Base-by-base conservation (phyloP, 1,284 basidiomycete species). In the Phellopilus nigrolimitatus region DNA sequence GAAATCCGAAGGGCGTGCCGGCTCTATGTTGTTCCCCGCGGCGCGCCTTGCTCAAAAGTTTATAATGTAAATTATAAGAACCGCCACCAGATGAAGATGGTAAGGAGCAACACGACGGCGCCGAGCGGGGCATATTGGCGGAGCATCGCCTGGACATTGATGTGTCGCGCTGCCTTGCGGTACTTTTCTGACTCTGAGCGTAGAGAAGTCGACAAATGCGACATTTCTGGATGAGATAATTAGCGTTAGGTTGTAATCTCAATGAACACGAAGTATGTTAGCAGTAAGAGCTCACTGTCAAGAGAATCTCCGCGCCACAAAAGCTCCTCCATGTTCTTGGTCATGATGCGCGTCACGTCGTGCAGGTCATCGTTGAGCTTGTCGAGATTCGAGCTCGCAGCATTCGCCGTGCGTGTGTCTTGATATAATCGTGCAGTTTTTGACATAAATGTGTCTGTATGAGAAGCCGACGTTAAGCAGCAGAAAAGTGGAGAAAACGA, bases 321-420 rank as follows among this genome's bases (percentile, higher is more conserved):
- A 51, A 99, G 72, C 69, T 99, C 97, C 68, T 99, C 97, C 95
- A 99, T 99, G 67, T 99, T 99, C 74, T 99, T 99, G n/a, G 95
- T 98, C 97, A 99, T 99, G 70, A 99, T 98, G 60, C 91, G 76
- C 44, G 95, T 98, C 53, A 99, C 95, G 62, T 99, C 95, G 64
- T 95, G 92, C 47, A 99, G 72, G 60, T 99, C 95, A 64, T 95
- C 93, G 65, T 98, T 98, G 43, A 99, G 75, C 66, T 80, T 85
- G 66, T 95, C 93, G 49, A 99, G 67, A 55, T 83, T 80, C 17
- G 82, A 84, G 51, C 69, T 77, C 17, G 86, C 79, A 25, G 84
- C 80, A 62, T 74, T 83, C 10, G 91, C 91, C 37, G 91, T 91
- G 54, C 95, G 80, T 38, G 94, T 92, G 67, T 99, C 95, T 57